Evolutionary conservation across 2,329 filamentous ascomycete species (phyloP), one percentile per base, ranked within the genome.

Genomic region (Neopestalotiopsis sp.): DNA sequence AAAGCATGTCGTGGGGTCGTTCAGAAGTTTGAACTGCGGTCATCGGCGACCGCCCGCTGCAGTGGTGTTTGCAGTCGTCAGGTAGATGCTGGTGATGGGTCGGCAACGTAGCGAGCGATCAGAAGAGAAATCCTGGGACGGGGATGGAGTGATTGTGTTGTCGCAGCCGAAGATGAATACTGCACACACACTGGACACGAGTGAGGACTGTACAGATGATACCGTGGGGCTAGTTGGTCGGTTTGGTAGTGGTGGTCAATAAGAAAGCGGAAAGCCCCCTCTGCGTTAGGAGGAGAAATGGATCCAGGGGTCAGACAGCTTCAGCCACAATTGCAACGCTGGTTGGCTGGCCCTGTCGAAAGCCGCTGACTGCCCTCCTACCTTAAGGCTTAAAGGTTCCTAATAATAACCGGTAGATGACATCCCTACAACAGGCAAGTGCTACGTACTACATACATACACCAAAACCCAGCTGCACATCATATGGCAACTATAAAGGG

Each of bases 1-100:
- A 69, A 67, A 62, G 65, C 67, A 69, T 66, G 62, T 38, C 65
- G 66, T 28, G 61, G 65, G 38, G 45, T 40, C 24, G 24, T 28
- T 20, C 24, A 63, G 38, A 40, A 17, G 34, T 45, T 69, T 58
- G 17, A 34, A 40, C 34, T 62, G 32, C 71, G 64, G 49, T 40
- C 57, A 61, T 67, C 63, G 32, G n/a, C 24, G 20, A 42, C 61
- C 61, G 61, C 61, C 61, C 32, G 38, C 38, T 63, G 13, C 14
- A 42, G 32, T 30, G 61, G n/a, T 34, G 38, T 59, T 14, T 59
- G 30, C 57, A 34, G 57, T 59, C 10, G 30, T 59, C 57, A 34
- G 24, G 57, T 24, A 20, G 9, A n/a, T 32, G 24, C 34, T 24
- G 20, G 24, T 9, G 57, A n/a, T 14, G 13, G 24, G 57, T 14